These are phyloP conservation scores for Erigeron canadensis DNA, from an alignment of 129 eudicot genomes.

Conservation along the genomic window DNA sequence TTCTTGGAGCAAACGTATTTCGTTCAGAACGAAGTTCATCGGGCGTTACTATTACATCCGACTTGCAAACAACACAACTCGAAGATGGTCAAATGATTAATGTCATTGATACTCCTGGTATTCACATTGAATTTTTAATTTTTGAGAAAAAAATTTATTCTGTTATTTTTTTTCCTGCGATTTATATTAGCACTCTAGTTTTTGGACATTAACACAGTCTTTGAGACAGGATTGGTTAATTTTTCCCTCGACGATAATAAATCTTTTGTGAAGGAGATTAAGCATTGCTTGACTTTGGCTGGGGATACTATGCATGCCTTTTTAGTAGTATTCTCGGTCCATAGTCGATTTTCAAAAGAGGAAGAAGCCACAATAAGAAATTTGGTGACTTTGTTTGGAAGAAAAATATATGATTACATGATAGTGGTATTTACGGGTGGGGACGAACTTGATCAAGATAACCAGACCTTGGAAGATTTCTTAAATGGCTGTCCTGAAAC, in stretches of 20 bases:
- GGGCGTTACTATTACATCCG: neutral
- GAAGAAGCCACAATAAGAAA: neutral
- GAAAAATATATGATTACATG: constrained; percentile 1
- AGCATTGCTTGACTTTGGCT: neutral
- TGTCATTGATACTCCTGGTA: constrained; percentile 49
- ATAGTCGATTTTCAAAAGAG: neutral
- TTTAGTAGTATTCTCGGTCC: neutral
- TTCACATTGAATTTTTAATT: neutral
- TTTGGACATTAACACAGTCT: neutral
- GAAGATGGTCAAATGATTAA: constrained; percentile 39
- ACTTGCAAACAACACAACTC: neutral
- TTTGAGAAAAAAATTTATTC: neutral
- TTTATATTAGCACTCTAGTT: neutral
- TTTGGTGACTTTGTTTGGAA: neutral
- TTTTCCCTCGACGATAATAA: neutral
- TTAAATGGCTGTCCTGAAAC: neutral
- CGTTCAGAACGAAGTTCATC: neutral
- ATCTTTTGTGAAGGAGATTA: neutral
- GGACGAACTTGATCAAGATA: constrained; percentile 1
- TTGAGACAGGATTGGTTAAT: neutral
- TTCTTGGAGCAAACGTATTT: neutral
- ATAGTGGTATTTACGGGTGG: constrained; percentile 3
- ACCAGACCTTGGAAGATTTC: neutral
- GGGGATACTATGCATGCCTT: neutral
- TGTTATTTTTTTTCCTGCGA: no score